A percentile compares a stretch with the other conserved stretches of the same genome.
Evolutionary conservation across 192 early-diverging fungal genomes (phyloP).

Genomic region (Paraglomus occultum): DNA sequence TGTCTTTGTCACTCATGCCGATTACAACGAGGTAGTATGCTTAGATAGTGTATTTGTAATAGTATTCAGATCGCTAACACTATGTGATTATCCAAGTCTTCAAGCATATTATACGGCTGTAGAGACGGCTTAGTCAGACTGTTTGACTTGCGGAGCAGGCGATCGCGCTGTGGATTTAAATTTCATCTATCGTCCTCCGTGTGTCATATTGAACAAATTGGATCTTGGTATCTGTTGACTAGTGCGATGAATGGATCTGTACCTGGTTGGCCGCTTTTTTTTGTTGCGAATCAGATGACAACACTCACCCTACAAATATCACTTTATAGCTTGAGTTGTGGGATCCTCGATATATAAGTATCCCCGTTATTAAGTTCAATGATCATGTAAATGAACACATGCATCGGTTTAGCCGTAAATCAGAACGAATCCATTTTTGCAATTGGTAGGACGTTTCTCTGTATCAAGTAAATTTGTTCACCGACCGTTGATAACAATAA

Average conservation of each 20-base stretch:
- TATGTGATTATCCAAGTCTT: background rate
- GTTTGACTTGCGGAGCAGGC: slow-evolving; percentile 10
- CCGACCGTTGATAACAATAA: background rate
- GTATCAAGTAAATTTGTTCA: too few species aligned
- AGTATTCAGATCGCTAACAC: too few species aligned
- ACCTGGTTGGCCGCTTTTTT: background rate
- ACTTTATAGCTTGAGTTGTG: slow-evolving; percentile 14
- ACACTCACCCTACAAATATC: background rate
- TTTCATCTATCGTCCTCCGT: slow-evolving; percentile 7
- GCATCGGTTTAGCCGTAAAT: slow-evolving; percentile 14
- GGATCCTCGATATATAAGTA: slow-evolving; percentile 13
- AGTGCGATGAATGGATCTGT: slow-evolving; percentile 25
- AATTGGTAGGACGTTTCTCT: background rate
- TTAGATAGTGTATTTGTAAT: too few species aligned
- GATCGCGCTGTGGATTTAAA: background rate
- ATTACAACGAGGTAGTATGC: slow-evolving; percentile 3
- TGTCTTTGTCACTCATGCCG: slow-evolving; percentile 10
- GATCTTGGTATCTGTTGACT: slow-evolving; percentile 6
- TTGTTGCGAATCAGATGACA: background rate
- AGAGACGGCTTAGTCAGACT: slow-evolving; percentile 10
- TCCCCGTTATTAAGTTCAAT: slow-evolving; percentile 2
- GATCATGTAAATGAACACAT: slow-evolving; percentile 15
- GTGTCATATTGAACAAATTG: slow-evolving; percentile 20
- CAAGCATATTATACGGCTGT: background rate
- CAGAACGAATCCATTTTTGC: background rate